Percentiles rank a stretch among this genome's conserved stretches.
Evolutionary conservation across 2,329 filamentous ascomycete genomes (phyloP).

Genomic region (Fusarium compactum): DNA sequence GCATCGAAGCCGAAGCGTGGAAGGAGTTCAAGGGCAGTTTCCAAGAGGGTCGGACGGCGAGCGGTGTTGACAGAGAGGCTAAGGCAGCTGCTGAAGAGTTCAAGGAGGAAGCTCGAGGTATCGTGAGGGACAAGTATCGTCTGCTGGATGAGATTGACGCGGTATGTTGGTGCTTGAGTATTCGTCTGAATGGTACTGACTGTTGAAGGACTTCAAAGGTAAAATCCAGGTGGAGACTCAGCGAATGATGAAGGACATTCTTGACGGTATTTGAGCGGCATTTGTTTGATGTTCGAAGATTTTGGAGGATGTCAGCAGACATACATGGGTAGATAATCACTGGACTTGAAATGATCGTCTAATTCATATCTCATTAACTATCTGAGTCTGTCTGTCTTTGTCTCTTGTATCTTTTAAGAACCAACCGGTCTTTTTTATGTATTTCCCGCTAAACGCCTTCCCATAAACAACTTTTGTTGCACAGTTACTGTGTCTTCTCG

Average conservation of each 20-base stretch:
- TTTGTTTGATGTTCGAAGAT: neutral
- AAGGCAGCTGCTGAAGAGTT: conserved; percentile 5
- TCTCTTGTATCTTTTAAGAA: conserved; percentile 16
- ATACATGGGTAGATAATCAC: conserved; percentile 1
- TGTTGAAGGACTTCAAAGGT: conserved; percentile 47
- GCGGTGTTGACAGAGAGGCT: neutral
- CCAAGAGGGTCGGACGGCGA: neutral
- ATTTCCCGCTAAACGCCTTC: conserved; percentile 45
- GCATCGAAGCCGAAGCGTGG: conserved; percentile 39
- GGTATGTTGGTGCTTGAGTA: conserved; percentile 24
- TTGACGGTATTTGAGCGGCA: conserved; percentile 23
- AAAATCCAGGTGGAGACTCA: conserved; percentile 44
- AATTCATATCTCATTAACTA: conserved; percentile 44
- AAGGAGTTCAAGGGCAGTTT: conserved; percentile 15
- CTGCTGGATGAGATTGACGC: conserved; percentile 48
- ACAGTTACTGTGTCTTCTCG: conserved; percentile 66
- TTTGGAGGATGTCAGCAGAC: conserved; percentile 1
- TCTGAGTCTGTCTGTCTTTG: conserved; percentile 13
- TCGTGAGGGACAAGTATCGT: conserved; percentile 38
- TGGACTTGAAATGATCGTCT: conserved; percentile 38
- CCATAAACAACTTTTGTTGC: conserved; percentile 34
- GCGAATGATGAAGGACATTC: conserved; percentile 47
- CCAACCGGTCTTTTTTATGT: conserved; percentile 36
- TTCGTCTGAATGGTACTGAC: neutral
- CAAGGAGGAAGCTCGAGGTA: conserved; percentile 39